Base-by-base conservation (phyloP, 192 early-diverging fungal species). In the Backusella tarrabulga region DNA sequence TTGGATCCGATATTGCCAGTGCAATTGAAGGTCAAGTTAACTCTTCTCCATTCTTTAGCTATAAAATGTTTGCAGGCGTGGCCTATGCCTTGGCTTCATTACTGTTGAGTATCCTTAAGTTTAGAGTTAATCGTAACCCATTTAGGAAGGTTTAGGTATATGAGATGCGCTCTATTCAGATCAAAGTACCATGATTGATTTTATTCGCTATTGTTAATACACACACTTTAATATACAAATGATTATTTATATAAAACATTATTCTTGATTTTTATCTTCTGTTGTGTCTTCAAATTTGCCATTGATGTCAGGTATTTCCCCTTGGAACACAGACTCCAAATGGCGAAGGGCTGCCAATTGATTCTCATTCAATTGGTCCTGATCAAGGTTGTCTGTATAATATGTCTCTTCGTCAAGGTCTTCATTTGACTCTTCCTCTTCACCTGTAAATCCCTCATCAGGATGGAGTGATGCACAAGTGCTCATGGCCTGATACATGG, bases 401-500 rank as follows among this genome's bases (percentile, higher is more conserved):
- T 56, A 80, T 40, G 35, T 26, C 38, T 79, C 80, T 34, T 85
- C 80, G 56, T 21, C 69, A 63, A 26, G 80, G 8, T 79, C 86
- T 14, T 71, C 82, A 6, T 79, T 78, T 34, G 87, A 81, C 14
- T 78, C 82, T 0, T 82, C 83, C 14, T 84, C 78, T 3, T 84
- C 83, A 36, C 80, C 80, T 42, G 70, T 77, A 50, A 68, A 71
- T 46, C 84, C 83, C 46, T 84, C 82, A 75, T 93, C 91, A 34
- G 90, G 91, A 75, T 93, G 91, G 0, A 91, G 78, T 1, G 90
- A 87, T 3, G 89, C 90, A 76, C 91, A 93, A 34, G 88, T 83
- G 1, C 88, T 87, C 32, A 93, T 56, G 38, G 88, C 89, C 52
- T 89, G 83, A 80, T 87, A 93, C n/a, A 93, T 85, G 9, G 80